phyloP scores from a whole-genome alignment of 2,329 filamentous ascomycete genomes.

The Cryoendolithus antarcticus region DNA sequence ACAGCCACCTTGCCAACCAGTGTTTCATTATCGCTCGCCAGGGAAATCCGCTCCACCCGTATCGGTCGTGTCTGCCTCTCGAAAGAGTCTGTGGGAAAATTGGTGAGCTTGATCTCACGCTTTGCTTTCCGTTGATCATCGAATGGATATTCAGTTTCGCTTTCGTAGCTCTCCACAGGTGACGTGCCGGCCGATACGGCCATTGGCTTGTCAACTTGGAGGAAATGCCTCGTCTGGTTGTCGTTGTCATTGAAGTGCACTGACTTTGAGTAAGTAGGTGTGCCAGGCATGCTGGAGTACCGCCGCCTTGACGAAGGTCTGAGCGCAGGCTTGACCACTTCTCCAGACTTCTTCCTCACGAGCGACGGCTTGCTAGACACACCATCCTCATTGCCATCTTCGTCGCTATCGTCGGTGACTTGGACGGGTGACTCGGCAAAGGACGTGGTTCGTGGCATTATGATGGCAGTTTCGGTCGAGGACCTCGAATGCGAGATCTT shows the following conservation, averaged over 20 bases:
- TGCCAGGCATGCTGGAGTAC: constrained; percentile 94
- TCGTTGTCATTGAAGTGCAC: constrained; percentile 98
- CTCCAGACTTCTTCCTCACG: constrained; percentile 95
- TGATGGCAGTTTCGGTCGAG: constrained; percentile 41
- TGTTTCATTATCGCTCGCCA: constrained; percentile 78
- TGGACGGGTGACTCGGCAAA: constrained; percentile 32
- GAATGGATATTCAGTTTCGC: constrained; percentile 84
- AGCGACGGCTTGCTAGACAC: constrained; percentile 60
- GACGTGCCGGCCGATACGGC: constrained; percentile 92
- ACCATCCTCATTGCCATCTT: constrained; percentile 32
- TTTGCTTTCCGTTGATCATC: constrained; percentile 50
- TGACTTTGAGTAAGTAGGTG: constrained; percentile 86
- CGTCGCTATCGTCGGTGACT: constrained; percentile 39
- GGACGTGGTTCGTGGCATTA: constrained; percentile 22
- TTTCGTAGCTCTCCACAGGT: constrained; percentile 77
- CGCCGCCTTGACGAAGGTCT: constrained; percentile 66
- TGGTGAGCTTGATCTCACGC: constrained; percentile 77
- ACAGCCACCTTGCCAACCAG: constrained; percentile 75
- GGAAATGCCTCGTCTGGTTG: constrained; percentile 90
- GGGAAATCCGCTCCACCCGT: constrained; percentile 73
- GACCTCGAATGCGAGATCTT: constrained; percentile 52
- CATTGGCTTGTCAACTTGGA: constrained; percentile 86
- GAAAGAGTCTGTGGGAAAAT: constrained; percentile 61
- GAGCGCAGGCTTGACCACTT: constrained; percentile 85
- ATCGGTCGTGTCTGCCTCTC: constrained; percentile 54